Conservation (phyloP, 164 flowering plant genomes). For the Echeveria elegans region DNA sequence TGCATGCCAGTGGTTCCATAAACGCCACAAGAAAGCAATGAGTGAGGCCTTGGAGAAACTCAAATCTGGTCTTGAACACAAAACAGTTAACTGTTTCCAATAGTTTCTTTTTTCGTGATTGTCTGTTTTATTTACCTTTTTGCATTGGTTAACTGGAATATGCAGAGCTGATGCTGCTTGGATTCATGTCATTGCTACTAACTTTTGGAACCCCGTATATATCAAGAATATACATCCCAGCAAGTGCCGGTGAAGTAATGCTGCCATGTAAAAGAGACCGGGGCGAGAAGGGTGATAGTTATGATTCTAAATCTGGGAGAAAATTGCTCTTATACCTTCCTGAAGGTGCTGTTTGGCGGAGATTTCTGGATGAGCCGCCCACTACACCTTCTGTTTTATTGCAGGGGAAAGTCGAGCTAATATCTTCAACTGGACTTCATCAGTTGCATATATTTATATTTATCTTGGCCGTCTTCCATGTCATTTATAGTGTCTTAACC, state of each 20-base stretch:
- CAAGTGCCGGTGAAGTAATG: slow-evolving; percentile 25
- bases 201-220: slow-evolving; percentile 37
- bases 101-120: neutral
- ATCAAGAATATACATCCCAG: slow-evolving; percentile 42
- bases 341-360: neutral
- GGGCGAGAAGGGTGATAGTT: slow-evolving; percentile 4
- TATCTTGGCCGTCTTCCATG: slow-evolving; percentile 57
- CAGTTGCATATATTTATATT: slow-evolving; percentile 63
- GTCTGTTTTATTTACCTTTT: neutral
- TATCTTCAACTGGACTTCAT: slow-evolving; percentile 43
- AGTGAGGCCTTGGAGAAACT: slow-evolving; percentile 59
- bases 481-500: slow-evolving; percentile 49
- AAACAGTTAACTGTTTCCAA: neutral
- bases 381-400: neutral
- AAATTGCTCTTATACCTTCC: neutral
- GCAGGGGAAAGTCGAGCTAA: slow-evolving; percentile 37
- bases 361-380: slow-evolving; percentile 2
- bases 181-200: slow-evolving; percentile 58
- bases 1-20: slow-evolving; percentile 41
- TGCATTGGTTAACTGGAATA: neutral
- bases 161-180: slow-evolving; percentile 68
- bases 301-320: slow-evolving; percentile 9
- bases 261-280: slow-evolving; percentile 40
- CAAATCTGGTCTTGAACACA: slow-evolving; percentile 32
- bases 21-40: slow-evolving; percentile 56